Percentiles rank a stretch among this genome's conserved stretches.
Evolutionary conservation across 768 basidiomycete genomes (phyloP).

Genomic region (Mycena filopes): DNA sequence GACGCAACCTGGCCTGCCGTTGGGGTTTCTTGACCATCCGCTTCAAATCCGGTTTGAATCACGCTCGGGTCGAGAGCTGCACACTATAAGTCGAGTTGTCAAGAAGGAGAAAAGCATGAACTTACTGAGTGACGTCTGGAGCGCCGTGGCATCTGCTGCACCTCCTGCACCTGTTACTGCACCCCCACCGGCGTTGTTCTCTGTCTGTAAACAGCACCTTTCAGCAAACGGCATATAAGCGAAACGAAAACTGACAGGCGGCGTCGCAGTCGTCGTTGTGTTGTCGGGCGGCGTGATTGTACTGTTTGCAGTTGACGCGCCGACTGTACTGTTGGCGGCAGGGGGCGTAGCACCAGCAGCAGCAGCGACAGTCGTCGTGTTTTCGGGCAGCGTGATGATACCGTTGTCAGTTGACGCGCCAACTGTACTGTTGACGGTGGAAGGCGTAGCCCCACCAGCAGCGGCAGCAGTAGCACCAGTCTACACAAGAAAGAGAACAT

Average conservation of each 20-base stretch:
- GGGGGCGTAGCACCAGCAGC: background rate
- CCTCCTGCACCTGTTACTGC: background rate
- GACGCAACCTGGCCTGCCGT: conserved; percentile 54
- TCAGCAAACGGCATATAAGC: too few species aligned
- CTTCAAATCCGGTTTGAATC: conserved; percentile 41
- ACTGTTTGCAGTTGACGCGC: too few species aligned
- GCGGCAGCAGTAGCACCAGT: background rate
- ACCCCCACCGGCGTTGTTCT: background rate
- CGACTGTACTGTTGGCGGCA: too few species aligned
- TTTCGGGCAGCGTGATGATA: too few species aligned
- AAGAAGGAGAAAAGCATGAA: too few species aligned
- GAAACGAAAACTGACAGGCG: too few species aligned
- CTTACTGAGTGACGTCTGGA: background rate
- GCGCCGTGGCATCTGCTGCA: too few species aligned
- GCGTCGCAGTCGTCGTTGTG: too few species aligned
- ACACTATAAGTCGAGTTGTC: too few species aligned
- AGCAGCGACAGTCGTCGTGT: background rate
- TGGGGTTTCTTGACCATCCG: conserved; percentile 41
- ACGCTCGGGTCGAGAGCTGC: conserved; percentile 43
- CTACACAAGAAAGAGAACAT: background rate
- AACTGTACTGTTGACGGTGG: too few species aligned
- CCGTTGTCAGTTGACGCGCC: too few species aligned
- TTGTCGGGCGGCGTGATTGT: too few species aligned
- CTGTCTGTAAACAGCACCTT: background rate
- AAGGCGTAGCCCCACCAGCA: background rate